Base-by-base conservation (phyloP, 371 early-diverging fungal genomes). In the Mucor racemosus region DNA sequence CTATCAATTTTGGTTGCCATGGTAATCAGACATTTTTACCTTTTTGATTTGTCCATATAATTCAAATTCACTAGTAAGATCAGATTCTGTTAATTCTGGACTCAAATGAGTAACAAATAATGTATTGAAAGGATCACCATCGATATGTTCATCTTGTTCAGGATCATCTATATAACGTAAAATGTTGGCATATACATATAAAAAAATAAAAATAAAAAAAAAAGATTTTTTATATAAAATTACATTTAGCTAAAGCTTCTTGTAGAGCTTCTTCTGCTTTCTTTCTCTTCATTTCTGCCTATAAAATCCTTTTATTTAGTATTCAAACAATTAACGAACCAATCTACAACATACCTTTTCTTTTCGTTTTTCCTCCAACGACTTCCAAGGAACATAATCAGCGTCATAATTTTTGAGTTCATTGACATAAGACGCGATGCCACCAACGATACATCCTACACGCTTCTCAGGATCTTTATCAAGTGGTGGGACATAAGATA, bases 101-200 rank as follows among this genome's bases (percentile, higher is more conserved):
- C 86, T 88, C 81, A 98, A 79, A 26, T 96, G 89, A n/a, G 89
- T 90, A 0, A 98, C 90, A 67, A 97, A 93, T 5, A 97, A 76
- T 10, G 97, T 97, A 69, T 94, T 93, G 88, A 94, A 98, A 7
- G 98, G 95, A 76, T 98, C 95, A 19, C 91, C 90, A 9, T 84
- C 84, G n/a, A 88, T 86, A 7, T 88, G 81, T 17, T 80, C 76
- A 68, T 94, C 90, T 33, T 88, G 80, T 46, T 86, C 82, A 17
- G 93, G 92, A 69, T 91, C 85, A 89, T 91, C 92, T 81, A 81
- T 21, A 65, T 56, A 42, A 59, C 48, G 26, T 4, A n/a, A 21
- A 41, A 40, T 40, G 58, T 34, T 54, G 80, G 65, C 66, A 76
- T 72, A 26, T 26, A 26, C 26, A 26, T 26, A 26, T 1, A 26